Evolutionary conservation across 73 alveolate species (phyloP).

Genomic region (Paramecium primaurelia): DNA sequence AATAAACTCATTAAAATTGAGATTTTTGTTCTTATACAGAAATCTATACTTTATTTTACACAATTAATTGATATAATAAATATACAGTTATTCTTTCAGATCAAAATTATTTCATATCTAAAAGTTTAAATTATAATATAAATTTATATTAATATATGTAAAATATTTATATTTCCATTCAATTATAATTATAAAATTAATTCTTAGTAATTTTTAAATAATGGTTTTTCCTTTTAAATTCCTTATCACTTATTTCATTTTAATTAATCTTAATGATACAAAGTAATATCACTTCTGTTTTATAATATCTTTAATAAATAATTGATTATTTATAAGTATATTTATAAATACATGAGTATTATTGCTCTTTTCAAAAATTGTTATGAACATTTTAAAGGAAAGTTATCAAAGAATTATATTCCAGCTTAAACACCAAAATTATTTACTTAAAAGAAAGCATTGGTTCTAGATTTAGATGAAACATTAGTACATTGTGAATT

Average conservation of each 20-base stretch:
- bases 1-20: too few species aligned
- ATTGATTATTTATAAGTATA: neutral
- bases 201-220: neutral
- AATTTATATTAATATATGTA: neutral
- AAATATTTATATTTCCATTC: neutral
- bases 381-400: neutral
- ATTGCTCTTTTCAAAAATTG: neutral
- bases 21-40: too few species aligned
- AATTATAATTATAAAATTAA: neutral
- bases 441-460: neutral
- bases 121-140: neutral
- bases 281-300: neutral
- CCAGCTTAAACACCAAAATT: neutral
- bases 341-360: neutral
- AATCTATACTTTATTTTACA: neutral
- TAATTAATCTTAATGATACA: neutral
- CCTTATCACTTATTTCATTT: neutral
- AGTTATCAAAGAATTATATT: neutral
- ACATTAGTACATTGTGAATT: conserved; percentile 41
- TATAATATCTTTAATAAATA: neutral
- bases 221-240: neutral
- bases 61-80: neutral
- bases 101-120: neutral
- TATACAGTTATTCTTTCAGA: conserved; percentile 8
- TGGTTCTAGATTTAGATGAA: conserved; percentile 42